A percentile compares a stretch with the other conserved stretches of the same genome.
Evolutionary conservation across 139 green algal genomes (phyloP).

Genomic region (Closterium sp.): DNA sequence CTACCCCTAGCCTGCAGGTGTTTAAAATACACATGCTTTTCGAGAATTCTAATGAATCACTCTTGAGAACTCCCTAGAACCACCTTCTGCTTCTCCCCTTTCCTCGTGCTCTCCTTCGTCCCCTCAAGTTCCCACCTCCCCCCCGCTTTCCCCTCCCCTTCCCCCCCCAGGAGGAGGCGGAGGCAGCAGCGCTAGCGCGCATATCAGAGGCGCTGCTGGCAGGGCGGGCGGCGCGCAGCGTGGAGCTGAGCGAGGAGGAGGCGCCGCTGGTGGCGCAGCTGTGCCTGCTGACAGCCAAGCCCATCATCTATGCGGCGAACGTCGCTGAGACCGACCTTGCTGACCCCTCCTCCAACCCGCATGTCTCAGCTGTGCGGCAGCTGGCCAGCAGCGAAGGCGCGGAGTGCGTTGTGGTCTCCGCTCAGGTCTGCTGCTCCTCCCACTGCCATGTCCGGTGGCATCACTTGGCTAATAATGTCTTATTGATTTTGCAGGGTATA

Average conservation of each 20-base stretch:
- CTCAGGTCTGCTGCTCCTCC: slow-evolving; percentile 52
- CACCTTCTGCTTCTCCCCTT: too few species aligned
- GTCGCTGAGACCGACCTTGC: slow-evolving; percentile 88
- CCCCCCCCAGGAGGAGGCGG: slow-evolving; percentile 48
- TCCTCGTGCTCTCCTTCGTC: too few species aligned
- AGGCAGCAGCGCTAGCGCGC: slow-evolving; percentile 69
- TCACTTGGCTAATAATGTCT: background rate
- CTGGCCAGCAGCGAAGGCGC: slow-evolving; percentile 67
- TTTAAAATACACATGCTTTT: too few species aligned
- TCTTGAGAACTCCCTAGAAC: too few species aligned
- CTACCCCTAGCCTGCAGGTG: background rate
- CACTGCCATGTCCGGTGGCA: background rate
- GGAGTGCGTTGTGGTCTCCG: slow-evolving; percentile 76
- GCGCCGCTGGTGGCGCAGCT: slow-evolving; percentile 48
- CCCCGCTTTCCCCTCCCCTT: background rate
- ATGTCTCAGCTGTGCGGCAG: slow-evolving; percentile 74
- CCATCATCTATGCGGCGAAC: slow-evolving; percentile 74
- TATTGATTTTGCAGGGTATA: background rate
- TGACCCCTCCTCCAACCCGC: slow-evolving; percentile 71
- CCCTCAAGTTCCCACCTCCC: background rate
- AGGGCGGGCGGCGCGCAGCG: slow-evolving; percentile 70
- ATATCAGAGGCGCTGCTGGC: slow-evolving; percentile 67
- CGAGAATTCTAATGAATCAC: too few species aligned
- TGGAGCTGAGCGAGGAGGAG: slow-evolving; percentile 76
- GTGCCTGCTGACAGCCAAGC: slow-evolving; percentile 57